phyloP scores from a whole-genome alignment of 2,329 filamentous ascomycete species.

The Amylocarpus encephaloides region DNA sequence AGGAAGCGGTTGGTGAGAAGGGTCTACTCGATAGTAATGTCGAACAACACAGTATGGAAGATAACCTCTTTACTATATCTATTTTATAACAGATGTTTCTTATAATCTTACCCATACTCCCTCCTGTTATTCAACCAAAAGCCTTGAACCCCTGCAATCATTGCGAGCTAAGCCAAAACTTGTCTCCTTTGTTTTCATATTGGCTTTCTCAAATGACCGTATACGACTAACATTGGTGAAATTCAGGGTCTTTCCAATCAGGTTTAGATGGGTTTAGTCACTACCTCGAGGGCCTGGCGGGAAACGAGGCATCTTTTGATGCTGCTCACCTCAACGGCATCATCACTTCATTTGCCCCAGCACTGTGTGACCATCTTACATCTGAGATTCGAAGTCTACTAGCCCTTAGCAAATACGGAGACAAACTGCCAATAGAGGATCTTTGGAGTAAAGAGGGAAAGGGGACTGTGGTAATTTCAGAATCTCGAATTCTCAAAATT shows the following conservation, averaged over 20 bases:
- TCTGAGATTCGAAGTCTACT: slow-evolving; percentile 28
- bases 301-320: slow-evolving; percentile 15
- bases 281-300: slow-evolving; percentile 8
- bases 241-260: slow-evolving; percentile 8
- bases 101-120: not conserved
- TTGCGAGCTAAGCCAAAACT: not conserved
- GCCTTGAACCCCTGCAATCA: no score
- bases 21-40: slow-evolving; percentile 46
- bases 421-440: slow-evolving; percentile 20
- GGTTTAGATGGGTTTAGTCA: slow-evolving; percentile 7
- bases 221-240: not conserved
- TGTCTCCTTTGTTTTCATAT: no score
- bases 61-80: not conserved
- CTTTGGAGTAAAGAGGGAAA: slow-evolving; percentile 23
- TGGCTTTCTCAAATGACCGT: not conserved
- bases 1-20: slow-evolving; percentile 42
- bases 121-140: not conserved
- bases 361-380: slow-evolving; percentile 24
- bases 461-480: slow-evolving; percentile 20
- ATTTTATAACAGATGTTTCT: not conserved
- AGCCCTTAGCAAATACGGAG: slow-evolving; percentile 21
- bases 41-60: slow-evolving; percentile 45
- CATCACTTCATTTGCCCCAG: slow-evolving; percentile 28
- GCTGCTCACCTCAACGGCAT: slow-evolving; percentile 21
- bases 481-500: slow-evolving; percentile 45